A percentile compares a stretch with the other conserved stretches of the same genome.
phyloP scores from a whole-genome alignment of 352 stramenopile genomes.

The Globisporangium mamillatum region DNA sequence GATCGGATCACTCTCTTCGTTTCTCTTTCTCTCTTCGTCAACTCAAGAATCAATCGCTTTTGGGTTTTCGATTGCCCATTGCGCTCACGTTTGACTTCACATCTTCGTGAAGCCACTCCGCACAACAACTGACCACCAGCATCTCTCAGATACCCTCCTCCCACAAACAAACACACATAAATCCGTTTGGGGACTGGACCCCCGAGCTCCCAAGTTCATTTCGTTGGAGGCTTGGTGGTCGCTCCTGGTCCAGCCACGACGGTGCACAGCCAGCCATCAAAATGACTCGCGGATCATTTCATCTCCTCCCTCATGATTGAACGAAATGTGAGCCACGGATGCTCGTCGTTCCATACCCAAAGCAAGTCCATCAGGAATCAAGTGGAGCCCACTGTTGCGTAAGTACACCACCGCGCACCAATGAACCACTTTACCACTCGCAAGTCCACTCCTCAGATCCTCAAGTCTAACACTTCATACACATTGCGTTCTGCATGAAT shows the following conservation, averaged over 20 bases:
- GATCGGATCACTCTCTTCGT: neutral
- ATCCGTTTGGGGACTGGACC: neutral
- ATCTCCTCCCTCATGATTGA: neutral
- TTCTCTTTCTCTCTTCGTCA: neutral
- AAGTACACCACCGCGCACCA: neutral
- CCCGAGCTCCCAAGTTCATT: too few species aligned
- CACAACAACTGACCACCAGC: neutral
- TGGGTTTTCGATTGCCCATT: neutral
- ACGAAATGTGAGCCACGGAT: neutral
- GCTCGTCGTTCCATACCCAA: neutral
- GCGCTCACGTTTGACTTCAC: neutral
- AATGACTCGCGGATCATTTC: neutral
- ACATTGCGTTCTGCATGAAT: too few species aligned
- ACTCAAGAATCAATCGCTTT: too few species aligned
- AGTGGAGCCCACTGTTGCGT: neutral
- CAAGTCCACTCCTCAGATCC: too few species aligned
- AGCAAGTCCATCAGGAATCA: neutral
- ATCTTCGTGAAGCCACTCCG: neutral
- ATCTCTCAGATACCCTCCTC: too few species aligned
- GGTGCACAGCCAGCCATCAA: neutral
- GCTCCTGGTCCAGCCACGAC: neutral
- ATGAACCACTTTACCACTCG: neutral
- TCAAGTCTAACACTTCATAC: too few species aligned
- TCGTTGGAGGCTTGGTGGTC: too few species aligned
- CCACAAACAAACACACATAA: neutral